Percentiles rank a stretch among this genome's conserved stretches.
Conservation (phyloP, 2,329 filamentous ascomycete species). For the Ceratocystis diversiconidia region DNA sequence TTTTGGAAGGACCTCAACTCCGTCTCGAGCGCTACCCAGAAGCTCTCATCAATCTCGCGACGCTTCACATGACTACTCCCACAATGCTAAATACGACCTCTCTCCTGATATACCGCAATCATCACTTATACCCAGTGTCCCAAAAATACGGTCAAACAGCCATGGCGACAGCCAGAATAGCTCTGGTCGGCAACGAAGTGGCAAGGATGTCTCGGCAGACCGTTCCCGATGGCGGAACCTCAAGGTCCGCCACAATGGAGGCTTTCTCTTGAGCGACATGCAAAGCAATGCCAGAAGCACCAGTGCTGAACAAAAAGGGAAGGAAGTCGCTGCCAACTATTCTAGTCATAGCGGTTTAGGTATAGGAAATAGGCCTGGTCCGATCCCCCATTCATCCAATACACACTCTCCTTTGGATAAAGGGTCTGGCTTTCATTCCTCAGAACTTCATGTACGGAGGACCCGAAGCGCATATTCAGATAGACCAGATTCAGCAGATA, state of each 20-base stretch:
- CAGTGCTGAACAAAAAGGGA: slow-evolving; percentile 10
- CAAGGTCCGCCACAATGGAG: slow-evolving; percentile 34
- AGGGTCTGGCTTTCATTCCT: not conserved
- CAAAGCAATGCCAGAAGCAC: slow-evolving; percentile 23
- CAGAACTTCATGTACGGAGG: slow-evolving; percentile 3
- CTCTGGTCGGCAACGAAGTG: not conserved
- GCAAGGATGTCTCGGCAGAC: not conserved
- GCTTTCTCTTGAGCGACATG: slow-evolving; percentile 37
- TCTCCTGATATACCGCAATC: slow-evolving; percentile 5
- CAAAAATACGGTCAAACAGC: not conserved
- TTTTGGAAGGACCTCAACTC: not conserved
- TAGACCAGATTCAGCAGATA: slow-evolving; percentile 21
- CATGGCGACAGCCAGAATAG: not conserved
- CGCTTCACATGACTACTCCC: not conserved
- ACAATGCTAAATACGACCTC: slow-evolving; percentile 8
- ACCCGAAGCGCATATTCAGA: slow-evolving; percentile 6
- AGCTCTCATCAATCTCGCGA: not conserved
- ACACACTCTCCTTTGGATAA: not conserved
- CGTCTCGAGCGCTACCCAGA: not conserved
- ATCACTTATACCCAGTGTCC: not conserved
- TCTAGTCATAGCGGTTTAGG: not conserved
- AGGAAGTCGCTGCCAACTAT: slow-evolving; percentile 5
- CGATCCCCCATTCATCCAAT: not conserved
- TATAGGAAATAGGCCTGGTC: not conserved
- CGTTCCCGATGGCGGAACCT: slow-evolving; percentile 23